A percentile compares a stretch with the other conserved stretches of the same genome.
These are phyloP conservation scores for Ochetophila trinervis DNA, from an alignment of 306 rosid genomes.

Conservation along the genomic window DNA sequence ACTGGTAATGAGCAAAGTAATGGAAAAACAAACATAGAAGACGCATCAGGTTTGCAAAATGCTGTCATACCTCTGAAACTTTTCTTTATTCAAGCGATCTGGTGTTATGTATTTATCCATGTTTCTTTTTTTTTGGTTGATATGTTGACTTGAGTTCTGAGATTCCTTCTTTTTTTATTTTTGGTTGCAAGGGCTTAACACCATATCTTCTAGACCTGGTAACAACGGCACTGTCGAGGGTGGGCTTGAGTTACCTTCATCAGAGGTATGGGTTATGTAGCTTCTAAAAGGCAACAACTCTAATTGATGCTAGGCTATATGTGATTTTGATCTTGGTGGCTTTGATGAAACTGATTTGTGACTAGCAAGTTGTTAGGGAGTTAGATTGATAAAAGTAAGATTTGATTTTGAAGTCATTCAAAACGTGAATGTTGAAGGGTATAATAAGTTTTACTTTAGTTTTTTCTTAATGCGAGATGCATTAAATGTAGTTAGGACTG, in stretches of 20 bases:
- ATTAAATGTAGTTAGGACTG: neutral
- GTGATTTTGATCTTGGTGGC: neutral
- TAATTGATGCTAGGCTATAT: slow-evolving; percentile 2
- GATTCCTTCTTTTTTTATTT: slow-evolving; percentile 24
- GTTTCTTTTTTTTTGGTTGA: slow-evolving; percentile 14
- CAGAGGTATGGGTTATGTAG: slow-evolving; percentile 55
- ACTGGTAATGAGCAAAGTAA: slow-evolving; percentile 57
- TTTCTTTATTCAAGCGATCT: neutral
- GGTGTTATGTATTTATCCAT: slow-evolving; percentile 15
- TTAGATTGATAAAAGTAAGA: neutral
- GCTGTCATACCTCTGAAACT: slow-evolving; percentile 17
- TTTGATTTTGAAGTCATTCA: too few relatives aligned
- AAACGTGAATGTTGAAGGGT: neutral
- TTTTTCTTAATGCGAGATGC: too few relatives aligned
- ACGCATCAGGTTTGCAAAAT: slow-evolving; percentile 62
- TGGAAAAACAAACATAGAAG: slow-evolving; percentile 58
- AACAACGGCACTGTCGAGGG: slow-evolving; percentile 55
- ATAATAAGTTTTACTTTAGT: neutral
- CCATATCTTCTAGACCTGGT: slow-evolving; percentile 54
- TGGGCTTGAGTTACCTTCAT: slow-evolving; percentile 60
- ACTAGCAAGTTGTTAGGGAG: neutral
- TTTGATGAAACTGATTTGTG: slow-evolving; percentile 2
- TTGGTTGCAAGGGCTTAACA: slow-evolving; percentile 47
- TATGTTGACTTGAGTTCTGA: neutral
- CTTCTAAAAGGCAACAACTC: neutral